These are phyloP conservation scores for Salvia hispanica DNA, from an alignment of 257 asterid genomes.

Conservation along the genomic window DNA sequence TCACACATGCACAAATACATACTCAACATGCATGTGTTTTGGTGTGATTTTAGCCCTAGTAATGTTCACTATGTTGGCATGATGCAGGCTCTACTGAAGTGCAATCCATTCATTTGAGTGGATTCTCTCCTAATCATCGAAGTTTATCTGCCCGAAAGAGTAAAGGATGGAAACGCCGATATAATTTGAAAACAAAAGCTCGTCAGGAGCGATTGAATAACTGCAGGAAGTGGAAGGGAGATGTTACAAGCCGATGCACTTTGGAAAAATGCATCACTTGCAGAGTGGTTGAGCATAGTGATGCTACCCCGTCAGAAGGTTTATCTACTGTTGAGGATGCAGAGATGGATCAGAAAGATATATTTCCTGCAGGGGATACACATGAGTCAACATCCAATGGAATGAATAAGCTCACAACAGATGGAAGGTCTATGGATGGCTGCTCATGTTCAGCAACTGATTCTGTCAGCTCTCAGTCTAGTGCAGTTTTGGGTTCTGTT, in stretches of 20 bases:
- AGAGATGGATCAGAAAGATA: slow-evolving; percentile 41
- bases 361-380: slow-evolving; percentile 38
- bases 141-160: slow-evolving; percentile 65
- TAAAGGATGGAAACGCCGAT: slow-evolving; percentile 76
- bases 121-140: slow-evolving; percentile 53
- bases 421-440: slow-evolving; percentile 39
- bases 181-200: slow-evolving; percentile 67
- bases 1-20: too few relatives aligned
- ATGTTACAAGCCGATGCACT: slow-evolving; percentile 38
- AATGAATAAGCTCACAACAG: slow-evolving; percentile 35
- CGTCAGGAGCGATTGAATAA: slow-evolving; percentile 64
- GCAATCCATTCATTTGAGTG: slow-evolving; percentile 47
- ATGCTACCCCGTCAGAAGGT: slow-evolving; percentile 38
- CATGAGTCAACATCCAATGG: slow-evolving; percentile 31
- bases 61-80: slow-evolving; percentile 23
- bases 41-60: slow-evolving; percentile 1
- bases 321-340: slow-evolving; percentile 42
- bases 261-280: slow-evolving; percentile 59
- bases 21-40: background rate
- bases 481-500: slow-evolving; percentile 38
- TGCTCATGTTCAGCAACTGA: slow-evolving; percentile 53
- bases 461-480: slow-evolving; percentile 36
- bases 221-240: slow-evolving; percentile 66
- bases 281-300: slow-evolving; percentile 42
- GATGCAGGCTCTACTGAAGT: slow-evolving; percentile 55